A percentile compares a stretch with the other conserved stretches of the same genome.
Conservation (phyloP, 257 asterid species). For the Asclepias syriaca region DNA sequence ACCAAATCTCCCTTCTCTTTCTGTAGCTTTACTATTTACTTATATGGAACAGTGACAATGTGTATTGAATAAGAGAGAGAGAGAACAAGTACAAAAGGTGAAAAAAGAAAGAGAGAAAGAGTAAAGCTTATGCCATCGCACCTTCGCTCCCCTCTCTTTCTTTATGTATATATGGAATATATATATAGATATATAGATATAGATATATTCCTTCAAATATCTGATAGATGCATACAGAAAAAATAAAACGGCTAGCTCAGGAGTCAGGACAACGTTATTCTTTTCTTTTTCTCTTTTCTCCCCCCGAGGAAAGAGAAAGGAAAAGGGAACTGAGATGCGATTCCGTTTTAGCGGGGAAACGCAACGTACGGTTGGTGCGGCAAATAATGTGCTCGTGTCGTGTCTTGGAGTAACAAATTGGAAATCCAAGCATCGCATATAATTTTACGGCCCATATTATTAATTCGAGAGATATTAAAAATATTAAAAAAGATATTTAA, state of each 20-base stretch:
- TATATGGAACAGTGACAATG: slow-evolving; percentile 6
- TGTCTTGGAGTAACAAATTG: slow-evolving; percentile 3
- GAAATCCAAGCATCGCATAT: not conserved
- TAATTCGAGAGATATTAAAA: no score
- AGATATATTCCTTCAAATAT: no score
- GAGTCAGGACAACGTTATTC: slow-evolving; percentile 24
- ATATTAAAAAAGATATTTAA: no score
- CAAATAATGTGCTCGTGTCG: not conserved
- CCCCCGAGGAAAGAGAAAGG: not conserved
- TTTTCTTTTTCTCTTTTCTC: slow-evolving; percentile 7
- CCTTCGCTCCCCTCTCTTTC: not conserved
- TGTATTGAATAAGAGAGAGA: slow-evolving; percentile 9
- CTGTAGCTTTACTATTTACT: not conserved
- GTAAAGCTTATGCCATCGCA: slow-evolving; percentile 9
- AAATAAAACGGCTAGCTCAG: slow-evolving; percentile 8
- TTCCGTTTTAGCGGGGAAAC: slow-evolving; percentile 28
- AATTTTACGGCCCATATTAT: not conserved
- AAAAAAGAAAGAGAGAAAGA: slow-evolving; percentile 1
- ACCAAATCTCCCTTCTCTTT: not conserved
- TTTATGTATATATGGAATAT: not conserved
- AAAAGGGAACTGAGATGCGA: slow-evolving; percentile 10
- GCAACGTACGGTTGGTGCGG: slow-evolving; percentile 16
- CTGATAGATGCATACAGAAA: not conserved
- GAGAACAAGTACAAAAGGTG: not conserved
- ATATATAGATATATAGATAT: not conserved